These are phyloP conservation scores for Aspergillus sp. DNA, from an alignment of 2,329 filamentous ascomycete genomes.

Conservation along the genomic window DNA sequence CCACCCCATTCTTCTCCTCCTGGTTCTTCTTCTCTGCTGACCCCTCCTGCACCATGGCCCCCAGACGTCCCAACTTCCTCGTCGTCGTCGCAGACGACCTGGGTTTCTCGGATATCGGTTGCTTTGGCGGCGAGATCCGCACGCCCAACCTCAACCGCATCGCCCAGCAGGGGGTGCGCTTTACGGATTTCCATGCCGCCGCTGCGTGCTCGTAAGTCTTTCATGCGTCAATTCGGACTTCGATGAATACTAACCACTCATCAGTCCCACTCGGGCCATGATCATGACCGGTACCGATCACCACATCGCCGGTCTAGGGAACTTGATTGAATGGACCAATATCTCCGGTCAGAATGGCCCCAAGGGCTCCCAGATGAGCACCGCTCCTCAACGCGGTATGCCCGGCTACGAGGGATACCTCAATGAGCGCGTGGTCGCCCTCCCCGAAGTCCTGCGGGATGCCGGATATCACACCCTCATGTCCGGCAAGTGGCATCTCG, in stretches of 20 bases:
- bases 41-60: slow-evolving; percentile 18
- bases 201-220: slow-evolving; percentile 56
- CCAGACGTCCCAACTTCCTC: slow-evolving; percentile 59
- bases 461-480: slow-evolving; percentile 61
- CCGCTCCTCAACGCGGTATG: slow-evolving; percentile 56
- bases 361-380: slow-evolving; percentile 51
- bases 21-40: background rate
- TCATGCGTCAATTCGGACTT: background rate
- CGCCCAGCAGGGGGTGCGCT: slow-evolving; percentile 54
- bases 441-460: slow-evolving; percentile 60
- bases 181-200: slow-evolving; percentile 65
- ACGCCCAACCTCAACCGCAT: slow-evolving; percentile 60
- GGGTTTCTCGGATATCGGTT: slow-evolving; percentile 60
- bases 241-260: background rate
- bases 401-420: slow-evolving; percentile 65
- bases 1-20: background rate
- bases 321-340: slow-evolving; percentile 59
- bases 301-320: slow-evolving; percentile 55
- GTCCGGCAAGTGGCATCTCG: slow-evolving; percentile 64
- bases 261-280: slow-evolving; percentile 61
- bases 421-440: slow-evolving; percentile 58
- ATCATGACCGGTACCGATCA: slow-evolving; percentile 65
- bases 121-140: slow-evolving; percentile 61
- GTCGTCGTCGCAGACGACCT: slow-evolving; percentile 60
- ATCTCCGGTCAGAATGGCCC: slow-evolving; percentile 54